Evolutionary conservation across 371 early-diverging fungal species (phyloP).

Genomic region (Apophysomyces ossiformis): DNA sequence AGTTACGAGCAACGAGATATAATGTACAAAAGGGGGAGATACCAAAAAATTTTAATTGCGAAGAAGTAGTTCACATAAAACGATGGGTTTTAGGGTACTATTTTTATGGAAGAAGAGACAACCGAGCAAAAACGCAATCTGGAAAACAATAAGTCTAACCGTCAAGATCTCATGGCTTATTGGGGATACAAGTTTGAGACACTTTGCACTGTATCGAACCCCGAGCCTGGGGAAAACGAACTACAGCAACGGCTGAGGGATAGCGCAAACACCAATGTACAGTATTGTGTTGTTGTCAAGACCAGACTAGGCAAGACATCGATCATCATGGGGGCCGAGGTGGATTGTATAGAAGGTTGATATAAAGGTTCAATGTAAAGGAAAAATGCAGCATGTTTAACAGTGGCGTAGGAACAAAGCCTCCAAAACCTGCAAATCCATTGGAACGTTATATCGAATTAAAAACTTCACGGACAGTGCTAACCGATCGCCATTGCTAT

Average conservation of each 20-base stretch:
- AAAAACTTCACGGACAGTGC: constrained; percentile 81
- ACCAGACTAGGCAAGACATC: constrained; percentile 73
- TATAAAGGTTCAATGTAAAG: neutral
- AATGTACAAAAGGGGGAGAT: constrained; percentile 46
- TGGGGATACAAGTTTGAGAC: constrained; percentile 84
- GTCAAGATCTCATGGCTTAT: constrained; percentile 73
- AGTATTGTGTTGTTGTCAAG: constrained; percentile 87
- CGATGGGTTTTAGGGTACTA: constrained; percentile 46
- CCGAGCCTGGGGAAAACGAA: constrained; percentile 49
- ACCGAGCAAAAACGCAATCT: constrained; percentile 50
- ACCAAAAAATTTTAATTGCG: neutral
- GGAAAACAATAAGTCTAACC: constrained; percentile 47
- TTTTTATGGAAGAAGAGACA: constrained; percentile 80
- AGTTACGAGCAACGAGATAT: constrained; percentile 74
- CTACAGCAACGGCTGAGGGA: constrained; percentile 41
- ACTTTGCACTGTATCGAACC: constrained; percentile 59
- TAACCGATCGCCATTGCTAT: constrained; percentile 48
- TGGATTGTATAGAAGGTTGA: constrained; percentile 78
- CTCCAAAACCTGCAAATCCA: constrained; percentile 33
- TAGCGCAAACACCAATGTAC: constrained; percentile 80
- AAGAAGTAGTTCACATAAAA: neutral
- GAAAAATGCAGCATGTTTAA: neutral
- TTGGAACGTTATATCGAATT: constrained; percentile 80
- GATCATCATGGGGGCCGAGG: constrained; percentile 90
- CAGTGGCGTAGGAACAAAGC: constrained; percentile 41